Evolutionary conservation across 371 early-diverging fungal species (phyloP), one percentile per base, ranked within the genome.

Genomic region (Mortierella sp.): DNA sequence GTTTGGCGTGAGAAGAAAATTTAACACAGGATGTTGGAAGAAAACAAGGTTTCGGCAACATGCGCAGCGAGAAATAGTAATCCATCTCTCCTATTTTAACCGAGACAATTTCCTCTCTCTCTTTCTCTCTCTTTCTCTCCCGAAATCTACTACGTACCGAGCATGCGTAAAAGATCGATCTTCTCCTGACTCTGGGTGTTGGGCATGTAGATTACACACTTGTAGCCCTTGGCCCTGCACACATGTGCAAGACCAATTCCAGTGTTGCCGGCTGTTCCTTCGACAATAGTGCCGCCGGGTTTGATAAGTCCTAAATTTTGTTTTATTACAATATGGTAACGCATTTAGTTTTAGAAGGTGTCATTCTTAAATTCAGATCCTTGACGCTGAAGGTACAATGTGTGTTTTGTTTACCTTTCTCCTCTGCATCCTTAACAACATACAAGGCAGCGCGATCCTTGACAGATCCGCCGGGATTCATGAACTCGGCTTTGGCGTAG

Each of bases 391-490:
- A n/a, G n/a, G n/a, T n/a, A n/a, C n/a, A n/a, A n/a, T n/a, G n/a
- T n/a, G n/a, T 17, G 21, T 42, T 1, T 31, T 34, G 15, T 19
- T 37, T 67, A 80, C 82, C 82, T 59, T 71, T 83, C 64, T 93
- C 90, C 76, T 98, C 98, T 37, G 98, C 97, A 64, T 96, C 93
- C 83, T 95, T 90, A 23, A 98, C 93, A 17, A 98, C 93, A 75
- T 82, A 95, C 41, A 96, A 84, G 1, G 98, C 98, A 21, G 97
- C 97, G 47, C 98, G 89, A 80, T 98, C 98, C 82, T 98, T 98
- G 78, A 98, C 98, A 7, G 93, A 93, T 21, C 98, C 98, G 52
- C 98, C 97, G n/a, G 98, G 96, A 79, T 97, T 97, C 97, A 97
- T 96, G 80, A 93, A 97, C 84, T 97, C 98, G 49, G 96, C 97